Conservation (phyloP, 208 protist genomes). For the Strigomonas culicis region DNA sequence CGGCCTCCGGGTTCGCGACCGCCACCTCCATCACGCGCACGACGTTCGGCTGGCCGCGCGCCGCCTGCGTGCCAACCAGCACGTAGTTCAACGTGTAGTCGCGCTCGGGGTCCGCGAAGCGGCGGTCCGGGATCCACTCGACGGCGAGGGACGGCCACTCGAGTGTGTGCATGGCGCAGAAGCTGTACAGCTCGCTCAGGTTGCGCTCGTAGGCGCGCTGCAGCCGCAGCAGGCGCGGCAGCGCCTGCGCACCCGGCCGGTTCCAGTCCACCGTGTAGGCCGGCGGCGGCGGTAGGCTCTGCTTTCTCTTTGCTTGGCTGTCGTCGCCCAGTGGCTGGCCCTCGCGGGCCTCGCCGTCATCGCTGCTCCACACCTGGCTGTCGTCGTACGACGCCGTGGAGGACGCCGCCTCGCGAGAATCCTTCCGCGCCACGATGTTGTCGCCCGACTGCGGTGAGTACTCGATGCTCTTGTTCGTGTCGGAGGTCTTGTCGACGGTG, state of each 20-base stretch:
- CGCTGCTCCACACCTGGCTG: not conserved
- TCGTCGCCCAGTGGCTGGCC: not conserved
- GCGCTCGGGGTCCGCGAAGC: constrained; percentile 31
- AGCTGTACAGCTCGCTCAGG: constrained; percentile 33
- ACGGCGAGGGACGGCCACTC: constrained; percentile 59
- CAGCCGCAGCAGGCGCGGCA: constrained; percentile 35
- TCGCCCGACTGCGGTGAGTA: no score
- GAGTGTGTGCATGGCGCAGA: constrained; percentile 37
- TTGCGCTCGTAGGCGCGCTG: constrained; percentile 42
- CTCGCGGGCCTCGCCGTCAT: not conserved
- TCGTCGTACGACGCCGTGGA: not conserved
- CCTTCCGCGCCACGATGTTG: no score
- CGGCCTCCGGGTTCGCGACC: constrained; percentile 20
- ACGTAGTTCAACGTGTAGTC: constrained; percentile 66
- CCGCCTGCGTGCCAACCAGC: constrained; percentile 40
- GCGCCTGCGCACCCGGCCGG: constrained; percentile 15
- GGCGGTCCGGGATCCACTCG: constrained; percentile 54
- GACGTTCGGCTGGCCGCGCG: constrained; percentile 19
- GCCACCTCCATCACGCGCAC: constrained; percentile 58
- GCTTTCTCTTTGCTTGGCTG: not conserved
- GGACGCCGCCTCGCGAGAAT: not conserved
- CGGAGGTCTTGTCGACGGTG: no score
- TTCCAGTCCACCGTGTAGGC: not conserved
- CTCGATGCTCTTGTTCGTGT: no score
- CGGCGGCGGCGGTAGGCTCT: not conserved